These are phyloP conservation scores for Boletus reticulatus DNA, from an alignment of 768 basidiomycete genomes.

Conservation along the genomic window DNA sequence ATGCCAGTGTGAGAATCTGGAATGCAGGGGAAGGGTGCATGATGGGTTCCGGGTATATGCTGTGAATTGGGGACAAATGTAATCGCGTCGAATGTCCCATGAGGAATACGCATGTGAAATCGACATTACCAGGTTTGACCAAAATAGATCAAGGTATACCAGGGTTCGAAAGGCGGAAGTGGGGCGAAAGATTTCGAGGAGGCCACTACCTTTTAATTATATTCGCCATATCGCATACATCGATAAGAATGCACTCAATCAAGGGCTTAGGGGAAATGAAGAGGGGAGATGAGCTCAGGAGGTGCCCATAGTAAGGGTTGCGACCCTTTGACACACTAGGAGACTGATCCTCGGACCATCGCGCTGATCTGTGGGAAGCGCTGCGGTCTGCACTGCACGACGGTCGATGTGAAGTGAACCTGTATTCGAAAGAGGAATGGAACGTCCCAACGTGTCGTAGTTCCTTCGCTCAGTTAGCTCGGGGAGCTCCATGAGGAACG, in stretches of 20 bases:
- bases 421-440: conserved; percentile 6
- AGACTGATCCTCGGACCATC: conserved; percentile 14
- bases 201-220: background rate
- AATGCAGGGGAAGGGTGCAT: background rate
- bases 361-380: background rate
- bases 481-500: background rate
- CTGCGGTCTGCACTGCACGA: background rate
- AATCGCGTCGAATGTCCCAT: background rate
- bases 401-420: background rate
- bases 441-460: background rate
- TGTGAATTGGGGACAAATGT: conserved; percentile 1
- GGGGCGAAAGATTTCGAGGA: background rate
- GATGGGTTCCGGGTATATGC: background rate
- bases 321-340: background rate
- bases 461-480: background rate
- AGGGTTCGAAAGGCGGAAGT: background rate
- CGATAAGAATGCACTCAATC: background rate
- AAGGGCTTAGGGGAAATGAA: background rate
- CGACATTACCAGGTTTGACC: background rate
- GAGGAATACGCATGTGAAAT: conserved; percentile 13
- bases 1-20: background rate
- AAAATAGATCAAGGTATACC: background rate
- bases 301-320: background rate
- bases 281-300: background rate
- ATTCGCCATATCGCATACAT: background rate